Percentiles rank a stretch among this genome's conserved stretches.
Conservation (phyloP, 2,329 filamentous ascomycete species). For the Xylariaceae sp. region DNA sequence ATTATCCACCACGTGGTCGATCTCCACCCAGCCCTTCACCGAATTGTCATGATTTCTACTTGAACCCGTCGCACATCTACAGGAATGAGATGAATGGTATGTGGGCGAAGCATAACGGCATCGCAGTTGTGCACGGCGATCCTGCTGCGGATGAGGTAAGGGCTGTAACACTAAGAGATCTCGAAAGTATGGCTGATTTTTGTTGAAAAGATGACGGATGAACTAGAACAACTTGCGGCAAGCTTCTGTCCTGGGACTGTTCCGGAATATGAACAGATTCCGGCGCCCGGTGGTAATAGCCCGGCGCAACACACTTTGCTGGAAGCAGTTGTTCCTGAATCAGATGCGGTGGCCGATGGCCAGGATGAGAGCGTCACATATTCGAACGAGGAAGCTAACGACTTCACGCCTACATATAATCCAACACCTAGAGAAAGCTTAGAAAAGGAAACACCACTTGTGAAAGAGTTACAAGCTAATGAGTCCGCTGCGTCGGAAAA, state of each 20-base stretch:
- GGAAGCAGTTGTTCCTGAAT: constrained; percentile 13
- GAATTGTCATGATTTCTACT: constrained; percentile 39
- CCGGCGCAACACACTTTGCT: constrained; percentile 18
- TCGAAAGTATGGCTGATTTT: constrained; percentile 14
- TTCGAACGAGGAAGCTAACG: constrained; percentile 13
- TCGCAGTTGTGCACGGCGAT: constrained; percentile 19
- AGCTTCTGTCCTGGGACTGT: constrained; percentile 16
- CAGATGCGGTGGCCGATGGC: constrained; percentile 11
- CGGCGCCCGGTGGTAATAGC: constrained; percentile 23
- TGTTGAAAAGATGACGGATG: constrained; percentile 20
- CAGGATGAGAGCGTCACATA: constrained; percentile 14
- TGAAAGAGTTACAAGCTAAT: not conserved
- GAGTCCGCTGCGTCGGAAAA: not conserved
- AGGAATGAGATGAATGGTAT: constrained; percentile 19
- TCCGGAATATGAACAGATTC: constrained; percentile 22
- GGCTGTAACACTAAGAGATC: constrained; percentile 23
- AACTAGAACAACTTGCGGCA: constrained; percentile 25
- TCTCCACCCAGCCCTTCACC: constrained; percentile 52
- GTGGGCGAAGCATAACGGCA: constrained; percentile 23
- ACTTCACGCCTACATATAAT: constrained; percentile 10
- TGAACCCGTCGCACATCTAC: constrained; percentile 28
- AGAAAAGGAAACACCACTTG: constrained; percentile 8
- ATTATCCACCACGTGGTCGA: constrained; percentile 46
- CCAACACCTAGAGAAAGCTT: constrained; percentile 7
- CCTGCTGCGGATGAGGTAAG: constrained; percentile 21